Base-by-base conservation (phyloP, 2,329 filamentous ascomycete species). In the Monosporascus sp. region DNA sequence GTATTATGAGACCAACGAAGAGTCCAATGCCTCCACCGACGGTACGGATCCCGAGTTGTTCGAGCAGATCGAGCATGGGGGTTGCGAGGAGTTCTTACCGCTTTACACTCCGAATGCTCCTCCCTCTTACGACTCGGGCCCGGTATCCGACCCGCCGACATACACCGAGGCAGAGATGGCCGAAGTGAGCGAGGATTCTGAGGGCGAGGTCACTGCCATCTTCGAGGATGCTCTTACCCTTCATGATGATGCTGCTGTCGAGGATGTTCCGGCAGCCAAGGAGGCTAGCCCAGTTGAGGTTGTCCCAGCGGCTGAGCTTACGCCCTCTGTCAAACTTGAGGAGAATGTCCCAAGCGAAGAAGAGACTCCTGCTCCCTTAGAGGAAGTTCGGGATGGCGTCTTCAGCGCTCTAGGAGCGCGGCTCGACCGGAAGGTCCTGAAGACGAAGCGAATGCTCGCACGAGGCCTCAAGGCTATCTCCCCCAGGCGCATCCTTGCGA, bases 21-120 rank as follows among this genome's bases (percentile, higher is more conserved):
- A 38, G 2, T 22, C 41, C 6, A 20, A 44, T 19, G 37, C 26
- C 17, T 17, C 8, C 4, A 27, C 17, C 31, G 31, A 24, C 16
- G 49, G 26, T n/a, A 34, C 8, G 24, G 49, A 49, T 14, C 48
- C 45, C 48, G 38, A 52, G 6, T 11, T n/a, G 7, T 41, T 41
- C 17, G 17, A 19, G 17, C 17, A 20, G 17, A n/a, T 19, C 17
- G 17, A 19, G 7, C 17, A 20, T 20, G 38, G 3, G 38, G 17
- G 19, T 20, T n/a, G 19, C 7, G 53, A 20, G 19, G 50, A 55
- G 48, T 38, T 16, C 43, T 34, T 55, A 16, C 53, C 53, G 16
- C 20, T 48, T n/a, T 52, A 55, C 26, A 22, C 31, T 47, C 50
- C 50, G 2, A 43, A 50, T 1, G 24, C 22, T 11, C 41, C 43